Conservation (phyloP, 495 filamentous ascomycete genomes). For the Daldinia bambusicola region DNA sequence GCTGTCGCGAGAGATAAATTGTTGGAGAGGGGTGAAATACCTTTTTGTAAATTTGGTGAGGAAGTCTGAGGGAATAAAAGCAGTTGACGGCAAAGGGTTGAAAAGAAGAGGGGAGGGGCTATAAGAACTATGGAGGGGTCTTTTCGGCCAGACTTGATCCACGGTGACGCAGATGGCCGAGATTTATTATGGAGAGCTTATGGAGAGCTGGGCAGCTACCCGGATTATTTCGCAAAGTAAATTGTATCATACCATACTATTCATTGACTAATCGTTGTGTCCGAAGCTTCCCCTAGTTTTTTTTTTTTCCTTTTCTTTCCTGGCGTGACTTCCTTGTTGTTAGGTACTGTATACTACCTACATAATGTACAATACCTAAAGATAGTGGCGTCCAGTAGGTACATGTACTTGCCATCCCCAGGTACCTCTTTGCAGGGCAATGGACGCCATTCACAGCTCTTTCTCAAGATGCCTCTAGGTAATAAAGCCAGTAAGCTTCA, state of each 20-base stretch:
- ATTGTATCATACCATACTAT: slow-evolving; percentile 4
- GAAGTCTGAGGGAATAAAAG: slow-evolving; percentile 42
- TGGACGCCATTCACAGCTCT: not conserved
- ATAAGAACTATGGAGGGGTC: slow-evolving; percentile 28
- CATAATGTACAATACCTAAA: too few species aligned
- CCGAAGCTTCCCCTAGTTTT: not conserved
- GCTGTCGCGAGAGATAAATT: slow-evolving; percentile 9
- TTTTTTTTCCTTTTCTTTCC: too few species aligned
- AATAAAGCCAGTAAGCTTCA: not conserved
- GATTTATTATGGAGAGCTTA: slow-evolving; percentile 36
- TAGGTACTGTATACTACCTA: too few species aligned
- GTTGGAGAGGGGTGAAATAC: slow-evolving; percentile 12
- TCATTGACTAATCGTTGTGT: not conserved
- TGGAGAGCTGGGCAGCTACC: slow-evolving; percentile 9
- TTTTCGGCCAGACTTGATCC: slow-evolving; percentile 31
- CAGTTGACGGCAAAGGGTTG: slow-evolving; percentile 28
- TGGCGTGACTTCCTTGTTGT: not conserved
- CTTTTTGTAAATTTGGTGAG: slow-evolving; percentile 29
- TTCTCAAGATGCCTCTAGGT: not conserved
- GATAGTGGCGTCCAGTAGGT: too few species aligned
- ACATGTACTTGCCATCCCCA: not conserved
- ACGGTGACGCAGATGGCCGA: slow-evolving; percentile 43
- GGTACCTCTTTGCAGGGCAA: not conserved
- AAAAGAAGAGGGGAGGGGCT: slow-evolving; percentile 23
- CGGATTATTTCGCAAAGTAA: slow-evolving; percentile 36